Conservation (phyloP, 1,139 yeast genomes). For the Candida freyschussii region DNA sequence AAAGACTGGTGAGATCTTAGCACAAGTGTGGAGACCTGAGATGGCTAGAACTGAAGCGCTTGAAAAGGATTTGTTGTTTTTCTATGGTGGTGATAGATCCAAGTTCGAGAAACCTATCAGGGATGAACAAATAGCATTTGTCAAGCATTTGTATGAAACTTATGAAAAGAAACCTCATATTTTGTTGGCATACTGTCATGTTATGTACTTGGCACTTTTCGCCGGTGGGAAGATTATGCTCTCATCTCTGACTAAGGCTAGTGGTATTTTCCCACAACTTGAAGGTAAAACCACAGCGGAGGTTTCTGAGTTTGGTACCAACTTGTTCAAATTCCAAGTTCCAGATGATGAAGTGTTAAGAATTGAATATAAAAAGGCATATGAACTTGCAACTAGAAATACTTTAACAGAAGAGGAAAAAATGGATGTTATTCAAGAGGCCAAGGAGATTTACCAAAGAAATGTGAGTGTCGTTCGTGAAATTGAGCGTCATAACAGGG, state of each 20-base stretch:
- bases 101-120: conserved; percentile 56
- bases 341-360: conserved; percentile 66
- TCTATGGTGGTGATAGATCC: conserved; percentile 49
- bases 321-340: conserved; percentile 67
- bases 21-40: conserved; percentile 67
- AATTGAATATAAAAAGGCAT: conserved; percentile 64
- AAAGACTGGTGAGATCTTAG: conserved; percentile 34
- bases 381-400: conserved; percentile 70
- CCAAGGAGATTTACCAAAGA: conserved; percentile 60
- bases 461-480: conserved; percentile 59
- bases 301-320: conserved; percentile 57
- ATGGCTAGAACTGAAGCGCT: conserved; percentile 58
- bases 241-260: conserved; percentile 58
- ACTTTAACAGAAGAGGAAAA: conserved; percentile 65
- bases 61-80: conserved; percentile 60
- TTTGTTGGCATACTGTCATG: conserved; percentile 80
- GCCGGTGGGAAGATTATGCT: conserved; percentile 82
- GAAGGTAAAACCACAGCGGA: conserved; percentile 60
- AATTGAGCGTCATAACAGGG: conserved; percentile 59
- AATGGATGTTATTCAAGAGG: conserved; percentile 62
- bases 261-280: conserved; percentile 72
- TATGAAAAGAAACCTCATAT: conserved; percentile 63
- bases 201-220: conserved; percentile 77
- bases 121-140: conserved; percentile 57
- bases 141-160: conserved; percentile 50